Conservation (phyloP, 2,329 filamentous ascomycete species). For the Metarhizium sp. region DNA sequence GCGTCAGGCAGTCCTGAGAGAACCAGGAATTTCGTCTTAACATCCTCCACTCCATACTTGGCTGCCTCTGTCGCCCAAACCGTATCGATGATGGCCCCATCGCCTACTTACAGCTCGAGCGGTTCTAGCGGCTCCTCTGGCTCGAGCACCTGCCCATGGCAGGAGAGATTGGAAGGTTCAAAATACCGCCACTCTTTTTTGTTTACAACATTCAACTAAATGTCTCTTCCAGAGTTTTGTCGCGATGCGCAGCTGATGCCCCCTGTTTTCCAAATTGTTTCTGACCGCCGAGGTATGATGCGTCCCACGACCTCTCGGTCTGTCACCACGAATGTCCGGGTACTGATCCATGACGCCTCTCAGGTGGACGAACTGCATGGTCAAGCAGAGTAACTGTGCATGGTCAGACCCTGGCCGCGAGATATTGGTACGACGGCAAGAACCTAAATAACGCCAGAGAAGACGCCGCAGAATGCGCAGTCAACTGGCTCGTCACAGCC, state of each 20-base stretch:
- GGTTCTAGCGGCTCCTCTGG: conserved; percentile 12
- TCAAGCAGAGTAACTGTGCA: conserved; percentile 69
- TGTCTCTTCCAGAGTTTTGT: conserved; percentile 41
- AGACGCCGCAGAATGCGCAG: conserved; percentile 79
- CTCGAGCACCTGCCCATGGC: conserved; percentile 32
- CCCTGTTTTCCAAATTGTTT: conserved; percentile 61
- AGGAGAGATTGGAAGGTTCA: conserved; percentile 46
- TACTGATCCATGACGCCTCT: background rate
- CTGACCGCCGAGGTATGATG: conserved; percentile 60
- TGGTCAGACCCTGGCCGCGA: conserved; percentile 55
- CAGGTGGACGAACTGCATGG: conserved; percentile 87
- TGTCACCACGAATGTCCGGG: background rate
- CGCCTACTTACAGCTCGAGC: conserved; percentile 16
- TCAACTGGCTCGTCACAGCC: conserved; percentile 44
- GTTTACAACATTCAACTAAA: background rate
- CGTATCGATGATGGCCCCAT: conserved; percentile 12
- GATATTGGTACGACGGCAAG: conserved; percentile 87
- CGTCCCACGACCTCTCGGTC: background rate
- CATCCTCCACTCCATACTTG: background rate
- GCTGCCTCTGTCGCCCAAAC: background rate
- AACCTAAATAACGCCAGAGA: conserved; percentile 82
- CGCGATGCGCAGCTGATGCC: conserved; percentile 39
- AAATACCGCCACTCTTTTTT: background rate
- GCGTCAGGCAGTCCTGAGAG: background rate
- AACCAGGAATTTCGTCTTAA: background rate